Evolutionary conservation across 2,329 filamentous ascomycete species (phyloP).

Genomic region (Xylaria arbuscula): DNA sequence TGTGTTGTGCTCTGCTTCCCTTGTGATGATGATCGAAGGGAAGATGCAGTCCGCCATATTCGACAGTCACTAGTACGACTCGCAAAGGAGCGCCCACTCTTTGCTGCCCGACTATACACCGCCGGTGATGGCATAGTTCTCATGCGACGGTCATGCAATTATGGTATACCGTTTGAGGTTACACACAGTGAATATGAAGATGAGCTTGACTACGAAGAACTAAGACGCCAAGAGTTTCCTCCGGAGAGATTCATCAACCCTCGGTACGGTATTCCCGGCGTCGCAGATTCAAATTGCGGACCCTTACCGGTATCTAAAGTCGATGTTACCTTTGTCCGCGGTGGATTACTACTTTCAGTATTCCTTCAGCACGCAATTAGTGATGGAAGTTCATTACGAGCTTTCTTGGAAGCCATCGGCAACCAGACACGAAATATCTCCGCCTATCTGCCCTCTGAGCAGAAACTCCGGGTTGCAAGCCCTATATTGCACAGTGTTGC

Average conservation of each 20-base stretch:
- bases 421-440: slow-evolving; percentile 48
- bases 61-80: slow-evolving; percentile 45
- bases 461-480: slow-evolving; percentile 42
- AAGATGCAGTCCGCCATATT: slow-evolving; percentile 44
- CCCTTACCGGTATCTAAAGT: slow-evolving; percentile 54
- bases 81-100: slow-evolving; percentile 47
- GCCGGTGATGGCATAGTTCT: slow-evolving; percentile 43
- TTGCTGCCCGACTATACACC: slow-evolving; percentile 47
- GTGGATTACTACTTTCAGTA: slow-evolving; percentile 55
- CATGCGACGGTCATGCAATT: slow-evolving; percentile 42
- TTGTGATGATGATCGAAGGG: slow-evolving; percentile 42
- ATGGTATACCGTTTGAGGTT: slow-evolving; percentile 48
- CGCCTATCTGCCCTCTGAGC: slow-evolving; percentile 46
- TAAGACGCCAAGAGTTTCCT: slow-evolving; percentile 46
- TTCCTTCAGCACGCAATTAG: slow-evolving; percentile 57
- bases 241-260: slow-evolving; percentile 45
- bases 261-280: slow-evolving; percentile 43
- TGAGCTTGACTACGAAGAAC: slow-evolving; percentile 42
- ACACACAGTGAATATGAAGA: slow-evolving; percentile 30
- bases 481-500: slow-evolving; percentile 34
- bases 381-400: slow-evolving; percentile 55
- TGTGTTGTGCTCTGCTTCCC: slow-evolving; percentile 51
- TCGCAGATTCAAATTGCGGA: slow-evolving; percentile 35
- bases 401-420: slow-evolving; percentile 55
- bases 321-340: slow-evolving; percentile 53